Percentiles rank a stretch among this genome's conserved stretches.
Evolutionary conservation across 352 stramenopile species (phyloP).

Genomic region (Phytopythium chamaehyphon): DNA sequence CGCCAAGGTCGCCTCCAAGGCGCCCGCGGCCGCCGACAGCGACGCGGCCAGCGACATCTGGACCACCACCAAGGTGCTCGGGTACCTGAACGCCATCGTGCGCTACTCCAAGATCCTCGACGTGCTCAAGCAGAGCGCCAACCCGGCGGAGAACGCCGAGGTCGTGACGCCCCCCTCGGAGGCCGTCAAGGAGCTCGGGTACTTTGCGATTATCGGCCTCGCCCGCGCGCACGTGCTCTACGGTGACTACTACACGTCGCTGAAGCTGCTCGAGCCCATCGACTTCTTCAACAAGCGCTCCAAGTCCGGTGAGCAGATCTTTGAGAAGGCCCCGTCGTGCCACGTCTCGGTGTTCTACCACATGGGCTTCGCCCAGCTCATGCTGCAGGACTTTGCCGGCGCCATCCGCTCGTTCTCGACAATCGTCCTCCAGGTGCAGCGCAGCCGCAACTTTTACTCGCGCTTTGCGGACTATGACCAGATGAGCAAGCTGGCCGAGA

Average conservation of each 20-base stretch:
- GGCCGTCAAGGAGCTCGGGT: constrained; percentile 90
- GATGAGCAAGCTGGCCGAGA: constrained; percentile 94
- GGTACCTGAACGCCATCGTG: constrained; percentile 94
- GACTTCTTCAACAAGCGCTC: constrained; percentile 84
- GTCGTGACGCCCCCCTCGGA: constrained; percentile 44
- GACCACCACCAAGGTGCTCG: constrained; percentile 94
- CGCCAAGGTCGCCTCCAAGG: constrained; percentile 72
- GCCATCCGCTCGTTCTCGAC: constrained; percentile 88
- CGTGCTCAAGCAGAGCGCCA: constrained; percentile 63
- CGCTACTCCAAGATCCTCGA: constrained; percentile 90
- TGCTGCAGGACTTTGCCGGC: constrained; percentile 96
- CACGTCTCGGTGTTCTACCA: constrained; percentile 97
- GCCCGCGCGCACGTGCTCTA: constrained; percentile 95
- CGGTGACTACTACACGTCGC: constrained; percentile 94
- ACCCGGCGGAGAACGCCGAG: constrained; percentile 11
- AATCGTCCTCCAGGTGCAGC: constrained; percentile 87
- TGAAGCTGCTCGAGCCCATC: constrained; percentile 90
- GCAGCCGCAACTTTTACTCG: constrained; percentile 89
- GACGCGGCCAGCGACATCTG: constrained; percentile 90
- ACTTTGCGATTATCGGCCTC: constrained; percentile 95
- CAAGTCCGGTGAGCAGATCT: constrained; percentile 77
- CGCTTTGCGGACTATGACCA: constrained; percentile 92
- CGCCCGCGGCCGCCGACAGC: constrained; percentile 46
- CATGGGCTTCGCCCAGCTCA: constrained; percentile 96
- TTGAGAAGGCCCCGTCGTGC: constrained; percentile 89